Evolutionary conservation across 306 rosid species (phyloP).

Genomic region (Prunus davidiana): DNA sequence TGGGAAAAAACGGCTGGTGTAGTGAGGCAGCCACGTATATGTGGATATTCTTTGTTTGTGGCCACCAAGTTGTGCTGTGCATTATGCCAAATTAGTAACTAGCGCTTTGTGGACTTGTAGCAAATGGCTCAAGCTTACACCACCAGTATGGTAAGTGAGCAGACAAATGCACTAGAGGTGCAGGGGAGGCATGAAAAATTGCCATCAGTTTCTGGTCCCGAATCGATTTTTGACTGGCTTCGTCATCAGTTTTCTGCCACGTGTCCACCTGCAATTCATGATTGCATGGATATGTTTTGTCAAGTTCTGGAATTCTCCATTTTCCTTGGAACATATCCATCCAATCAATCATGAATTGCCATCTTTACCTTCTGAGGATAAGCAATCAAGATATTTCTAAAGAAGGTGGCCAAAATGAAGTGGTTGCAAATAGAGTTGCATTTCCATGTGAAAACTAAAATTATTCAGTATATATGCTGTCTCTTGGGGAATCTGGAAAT

Average conservation of each 20-base stretch:
- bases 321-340: not conserved
- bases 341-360: too few species aligned
- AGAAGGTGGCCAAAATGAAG: not conserved
- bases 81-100: not conserved
- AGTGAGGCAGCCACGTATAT: not conserved
- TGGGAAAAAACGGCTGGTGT: not conserved
- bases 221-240: not conserved
- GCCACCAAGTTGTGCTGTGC: conserved; percentile 14
- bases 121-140: too few species aligned
- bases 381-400: not conserved
- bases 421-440: not conserved
- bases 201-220: not conserved
- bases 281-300: conserved; percentile 8
- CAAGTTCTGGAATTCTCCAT: not conserved
- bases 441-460: not conserved
- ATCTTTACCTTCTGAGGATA: not conserved
- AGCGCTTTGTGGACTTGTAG: not conserved
- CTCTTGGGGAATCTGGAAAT: not conserved
- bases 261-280: conserved; percentile 9
- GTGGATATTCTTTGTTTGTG: conserved; percentile 13
- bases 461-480: not conserved
- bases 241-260: conserved; percentile 8
- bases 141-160: not conserved
- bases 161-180: not conserved
- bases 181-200: not conserved